These are phyloP conservation scores for Monilinia polystroma DNA, from an alignment of 2,329 filamentous ascomycete species.

Conservation along the genomic window DNA sequence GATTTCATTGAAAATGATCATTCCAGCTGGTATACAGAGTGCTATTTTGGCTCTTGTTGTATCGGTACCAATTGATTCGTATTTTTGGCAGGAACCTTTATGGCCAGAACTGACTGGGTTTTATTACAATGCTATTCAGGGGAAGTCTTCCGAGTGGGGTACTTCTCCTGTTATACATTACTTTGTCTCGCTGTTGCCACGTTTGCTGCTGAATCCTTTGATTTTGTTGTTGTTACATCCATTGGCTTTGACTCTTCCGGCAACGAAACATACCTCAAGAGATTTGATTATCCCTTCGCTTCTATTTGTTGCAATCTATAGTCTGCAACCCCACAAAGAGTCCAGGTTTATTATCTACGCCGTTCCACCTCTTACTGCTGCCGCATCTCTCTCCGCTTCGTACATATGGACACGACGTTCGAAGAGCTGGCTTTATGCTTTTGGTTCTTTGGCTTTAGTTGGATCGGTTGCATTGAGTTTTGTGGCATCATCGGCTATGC, in stretches of 20 bases:
- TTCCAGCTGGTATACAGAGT: conserved; percentile 65
- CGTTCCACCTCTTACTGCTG: conserved; percentile 75
- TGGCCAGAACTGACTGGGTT: conserved; percentile 94
- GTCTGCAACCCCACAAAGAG: conserved; percentile 90
- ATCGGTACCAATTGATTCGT: conserved; percentile 79
- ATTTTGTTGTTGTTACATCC: conserved; percentile 55
- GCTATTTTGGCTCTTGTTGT: conserved; percentile 63
- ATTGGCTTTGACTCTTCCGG: conserved; percentile 50
- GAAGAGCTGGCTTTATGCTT: conserved; percentile 57
- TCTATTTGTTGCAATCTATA: conserved; percentile 76
- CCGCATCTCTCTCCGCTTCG: conserved; percentile 70
- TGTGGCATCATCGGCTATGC: conserved; percentile 61
- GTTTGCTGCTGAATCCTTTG: conserved; percentile 79
- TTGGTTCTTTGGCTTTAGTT: conserved; percentile 56
- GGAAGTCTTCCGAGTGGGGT: conserved; percentile 84
- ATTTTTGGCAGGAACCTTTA: conserved; percentile 84
- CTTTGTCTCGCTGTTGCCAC: conserved; percentile 76
- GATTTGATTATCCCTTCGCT: conserved; percentile 64
- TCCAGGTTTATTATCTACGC: conserved; percentile 92
- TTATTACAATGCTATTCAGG: conserved; percentile 84
- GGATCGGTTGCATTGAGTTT: conserved; percentile 61
- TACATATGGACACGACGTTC: conserved; percentile 65
- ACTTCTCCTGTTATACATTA: conserved; percentile 85
- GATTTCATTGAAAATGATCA: conserved; percentile 55
- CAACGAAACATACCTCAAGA: conserved; percentile 46